A percentile compares a stretch with the other conserved stretches of the same genome.
These are phyloP conservation scores for Fusarium sacchari DNA, from an alignment of 2,329 filamentous ascomycete species.

Conservation along the genomic window DNA sequence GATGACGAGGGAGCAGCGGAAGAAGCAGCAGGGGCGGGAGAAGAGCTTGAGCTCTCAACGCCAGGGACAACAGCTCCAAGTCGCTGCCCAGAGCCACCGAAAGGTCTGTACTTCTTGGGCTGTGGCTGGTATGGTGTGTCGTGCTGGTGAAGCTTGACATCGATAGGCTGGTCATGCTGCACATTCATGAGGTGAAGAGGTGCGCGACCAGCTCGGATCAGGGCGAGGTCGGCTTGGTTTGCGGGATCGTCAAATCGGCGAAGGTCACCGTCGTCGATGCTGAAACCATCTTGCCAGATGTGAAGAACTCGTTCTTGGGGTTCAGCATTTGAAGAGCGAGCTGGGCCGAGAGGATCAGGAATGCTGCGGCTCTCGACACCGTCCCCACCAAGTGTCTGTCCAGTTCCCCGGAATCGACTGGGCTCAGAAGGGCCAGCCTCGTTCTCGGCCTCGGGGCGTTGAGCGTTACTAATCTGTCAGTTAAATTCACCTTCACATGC, in stretches of 20 bases:
- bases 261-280: conserved; percentile 82
- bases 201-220: conserved; percentile 81
- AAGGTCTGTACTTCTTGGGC: conserved; percentile 81
- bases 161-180: conserved; percentile 76
- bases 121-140: conserved; percentile 75
- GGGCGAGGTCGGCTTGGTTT: conserved; percentile 75
- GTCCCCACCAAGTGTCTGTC: conserved; percentile 82
- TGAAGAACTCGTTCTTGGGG: conserved; percentile 77
- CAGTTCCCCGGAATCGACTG: conserved; percentile 73
- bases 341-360: conserved; percentile 63
- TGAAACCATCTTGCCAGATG: conserved; percentile 86
- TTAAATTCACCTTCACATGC: not conserved
- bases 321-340: conserved; percentile 48
- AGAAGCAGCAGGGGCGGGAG: conserved; percentile 33
- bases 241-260: conserved; percentile 81
- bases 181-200: conserved; percentile 84
- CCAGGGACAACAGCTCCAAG: conserved; percentile 82
- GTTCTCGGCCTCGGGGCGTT: conserved; percentile 61
- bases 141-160: conserved; percentile 82
- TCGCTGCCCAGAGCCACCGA: conserved; percentile 75
- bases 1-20: conserved; percentile 49
- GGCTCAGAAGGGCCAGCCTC: conserved; percentile 63
- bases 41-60: conserved; percentile 43
- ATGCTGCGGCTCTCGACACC: conserved; percentile 76
- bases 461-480: conserved; percentile 64